phyloP scores from a whole-genome alignment of 305 asterid genomes.

The Lippia alba region DNA sequence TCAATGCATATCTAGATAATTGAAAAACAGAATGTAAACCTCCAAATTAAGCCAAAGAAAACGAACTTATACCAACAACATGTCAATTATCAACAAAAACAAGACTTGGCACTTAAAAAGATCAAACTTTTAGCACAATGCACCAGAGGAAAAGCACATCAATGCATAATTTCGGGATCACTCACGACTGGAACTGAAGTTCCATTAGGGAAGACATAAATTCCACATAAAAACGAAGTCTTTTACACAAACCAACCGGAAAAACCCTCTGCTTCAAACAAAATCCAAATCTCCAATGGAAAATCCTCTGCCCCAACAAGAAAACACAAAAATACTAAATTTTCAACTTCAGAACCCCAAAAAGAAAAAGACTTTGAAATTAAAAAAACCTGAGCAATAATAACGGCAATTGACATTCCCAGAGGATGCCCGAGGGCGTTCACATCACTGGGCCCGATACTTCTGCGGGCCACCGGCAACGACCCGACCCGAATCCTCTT shows the following conservation, averaged over 20 bases:
- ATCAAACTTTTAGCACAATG: not conserved
- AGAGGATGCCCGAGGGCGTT: conserved; percentile 83
- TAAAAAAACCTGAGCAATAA: conserved; percentile 68
- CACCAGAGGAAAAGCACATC: not conserved
- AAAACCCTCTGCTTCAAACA: not conserved
- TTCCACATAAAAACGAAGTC: conserved; percentile 8
- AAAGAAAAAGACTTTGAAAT: conserved; percentile 10
- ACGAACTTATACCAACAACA: not conserved
- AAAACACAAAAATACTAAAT: not conserved
- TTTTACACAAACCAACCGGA: not conserved
- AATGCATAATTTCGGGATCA: conserved; percentile 1
- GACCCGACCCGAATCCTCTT: conserved; percentile 51
- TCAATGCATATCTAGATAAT: conserved; percentile 10
- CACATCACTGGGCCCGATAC: conserved; percentile 43
- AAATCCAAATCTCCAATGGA: not conserved
- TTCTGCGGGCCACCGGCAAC: conserved; percentile 32
- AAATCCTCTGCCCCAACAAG: not conserved
- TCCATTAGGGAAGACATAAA: conserved; percentile 10
- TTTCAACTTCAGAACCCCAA: conserved; percentile 47
- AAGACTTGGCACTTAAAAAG: not conserved
- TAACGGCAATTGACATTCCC: conserved; percentile 91
- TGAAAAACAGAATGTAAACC: conserved; percentile 3
- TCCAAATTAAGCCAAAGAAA: not conserved
- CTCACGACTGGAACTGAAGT: conserved; percentile 24
- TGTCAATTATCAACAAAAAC: conserved; percentile 1